Evolutionary conservation across 169 alveolate species (phyloP), one percentile per base, ranked within the genome.

Genomic region (Plasmodium gaboni): DNA sequence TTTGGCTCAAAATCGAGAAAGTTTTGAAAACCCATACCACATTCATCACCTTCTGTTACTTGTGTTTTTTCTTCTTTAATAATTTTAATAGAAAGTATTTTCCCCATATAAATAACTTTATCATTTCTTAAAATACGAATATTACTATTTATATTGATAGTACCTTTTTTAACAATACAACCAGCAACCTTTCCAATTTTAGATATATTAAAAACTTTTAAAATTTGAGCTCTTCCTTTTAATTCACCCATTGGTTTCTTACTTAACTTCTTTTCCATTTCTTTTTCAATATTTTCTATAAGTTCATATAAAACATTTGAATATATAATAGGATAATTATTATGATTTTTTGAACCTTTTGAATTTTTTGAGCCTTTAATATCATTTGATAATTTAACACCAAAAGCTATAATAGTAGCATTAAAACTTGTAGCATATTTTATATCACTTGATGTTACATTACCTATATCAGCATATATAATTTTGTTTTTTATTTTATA

Each of bases 151-250:
- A n/a, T 83, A 44, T 53, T 67, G 59, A 83, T 68, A 17, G 80
- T 53, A 28, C 91, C 91, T 32, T 53, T 32, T 22, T n/a, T 68
- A 48, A 83, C 85, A n/a, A 17, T 19, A 57, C 91, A 83, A 3
- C 91, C 91, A 1, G 91, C 80, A 22, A 83, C 83, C 51, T 83
- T 83, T 4, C 91, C 91, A 28, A 83, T n/a, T 22, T 68, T 83
- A 2, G 80, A 17, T 2, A 83, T 63, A 55, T 67, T 83, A 38
- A 83, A 83, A 53, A 83, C 60, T 55, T 83, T 83, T 42, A 83
- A 83, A 38, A 83, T 68, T 48, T 28, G 68, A 3, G 91, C 91
- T 24, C 10, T 17, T 19, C 91, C 91, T 38, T 13, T 67, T 13
- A 53, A 68, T 15, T 22, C 28, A 8, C 91, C 91, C 4, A 19